A percentile compares a stretch with the other conserved stretches of the same genome.
Conservation (phyloP, 164 flowering plant genomes). For the Aristolochia contorta region DNA sequence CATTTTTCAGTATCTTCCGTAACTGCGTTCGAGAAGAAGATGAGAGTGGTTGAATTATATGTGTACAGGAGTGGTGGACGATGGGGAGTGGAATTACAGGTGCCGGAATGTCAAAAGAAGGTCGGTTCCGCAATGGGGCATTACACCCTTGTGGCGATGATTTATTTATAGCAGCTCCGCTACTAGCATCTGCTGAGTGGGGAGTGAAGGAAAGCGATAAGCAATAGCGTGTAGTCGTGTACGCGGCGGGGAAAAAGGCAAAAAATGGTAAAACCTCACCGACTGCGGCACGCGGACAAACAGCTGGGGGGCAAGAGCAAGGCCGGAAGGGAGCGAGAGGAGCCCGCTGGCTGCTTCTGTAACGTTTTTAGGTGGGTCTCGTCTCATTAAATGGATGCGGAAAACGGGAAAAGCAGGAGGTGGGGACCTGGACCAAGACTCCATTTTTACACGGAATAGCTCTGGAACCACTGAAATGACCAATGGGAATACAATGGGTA, state of each 20-base stretch:
- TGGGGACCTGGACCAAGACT: no score
- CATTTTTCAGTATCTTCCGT: conserved; percentile 16
- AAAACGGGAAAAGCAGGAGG: no score
- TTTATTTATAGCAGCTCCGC: no score
- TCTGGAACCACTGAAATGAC: neutral
- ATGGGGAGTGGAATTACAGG: conserved; percentile 9
- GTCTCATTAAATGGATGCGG: neutral
- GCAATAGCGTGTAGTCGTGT: conserved; percentile 4
- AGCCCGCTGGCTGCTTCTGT: neutral
- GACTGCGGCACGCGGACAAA: conserved; percentile 7
- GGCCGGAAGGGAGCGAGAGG: neutral
- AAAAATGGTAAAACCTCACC: conserved; percentile 4
- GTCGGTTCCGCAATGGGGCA: no score
- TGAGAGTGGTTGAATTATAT: neutral
- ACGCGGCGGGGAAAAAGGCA: conserved; percentile 9
- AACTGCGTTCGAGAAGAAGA: neutral
- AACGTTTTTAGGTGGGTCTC: neutral
- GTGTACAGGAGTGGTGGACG: neutral
- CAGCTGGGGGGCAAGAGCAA: neutral
- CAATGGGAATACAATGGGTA: no score
- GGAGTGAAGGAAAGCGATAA: conserved; percentile 7
- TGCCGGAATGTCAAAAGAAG: conserved; percentile 3
- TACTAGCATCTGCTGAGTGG: neutral
- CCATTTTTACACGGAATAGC: neutral
- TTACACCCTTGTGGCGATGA: no score